phyloP scores from a whole-genome alignment of 352 stramenopile genomes.

The Pythium chondricola region DNA sequence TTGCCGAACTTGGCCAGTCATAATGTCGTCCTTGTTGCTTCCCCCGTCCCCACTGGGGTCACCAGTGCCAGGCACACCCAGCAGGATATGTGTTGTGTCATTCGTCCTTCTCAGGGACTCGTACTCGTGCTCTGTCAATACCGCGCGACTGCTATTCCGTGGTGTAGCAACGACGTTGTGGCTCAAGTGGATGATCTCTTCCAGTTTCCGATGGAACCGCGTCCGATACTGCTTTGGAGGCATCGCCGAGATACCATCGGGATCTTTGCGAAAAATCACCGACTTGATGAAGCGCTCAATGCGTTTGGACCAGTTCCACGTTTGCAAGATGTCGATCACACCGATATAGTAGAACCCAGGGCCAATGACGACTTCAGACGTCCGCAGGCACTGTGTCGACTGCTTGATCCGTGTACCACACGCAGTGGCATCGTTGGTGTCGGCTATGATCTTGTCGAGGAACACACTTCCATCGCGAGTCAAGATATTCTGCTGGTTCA shows the following conservation, averaged over 20 bases:
- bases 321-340: slow-evolving; percentile 85
- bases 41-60: background rate
- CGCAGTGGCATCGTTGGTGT: background rate
- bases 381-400: slow-evolving; percentile 52
- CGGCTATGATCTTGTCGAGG: slow-evolving; percentile 23
- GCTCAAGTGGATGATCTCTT: slow-evolving; percentile 69
- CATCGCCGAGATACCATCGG: slow-evolving; percentile 73
- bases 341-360: slow-evolving; percentile 85
- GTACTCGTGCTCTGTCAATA: too few species aligned
- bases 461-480: slow-evolving; percentile 56
- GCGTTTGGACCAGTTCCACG: slow-evolving; percentile 64
- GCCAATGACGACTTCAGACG: slow-evolving; percentile 71
- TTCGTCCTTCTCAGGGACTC: too few species aligned
- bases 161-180: slow-evolving; percentile 24
- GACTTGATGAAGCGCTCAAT: slow-evolving; percentile 75
- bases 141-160: slow-evolving; percentile 2
- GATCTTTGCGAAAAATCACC: slow-evolving; percentile 53
- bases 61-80: background rate
- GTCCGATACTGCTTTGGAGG: slow-evolving; percentile 54
- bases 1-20: too few species aligned
- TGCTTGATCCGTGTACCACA: slow-evolving; percentile 33
- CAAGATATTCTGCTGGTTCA: slow-evolving; percentile 61
- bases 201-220: slow-evolving; percentile 64
- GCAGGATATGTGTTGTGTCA: too few species aligned
- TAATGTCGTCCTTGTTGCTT: too few species aligned